Conservation (phyloP, 2,329 filamentous ascomycete genomes). For the Fusarium algeriense region DNA sequence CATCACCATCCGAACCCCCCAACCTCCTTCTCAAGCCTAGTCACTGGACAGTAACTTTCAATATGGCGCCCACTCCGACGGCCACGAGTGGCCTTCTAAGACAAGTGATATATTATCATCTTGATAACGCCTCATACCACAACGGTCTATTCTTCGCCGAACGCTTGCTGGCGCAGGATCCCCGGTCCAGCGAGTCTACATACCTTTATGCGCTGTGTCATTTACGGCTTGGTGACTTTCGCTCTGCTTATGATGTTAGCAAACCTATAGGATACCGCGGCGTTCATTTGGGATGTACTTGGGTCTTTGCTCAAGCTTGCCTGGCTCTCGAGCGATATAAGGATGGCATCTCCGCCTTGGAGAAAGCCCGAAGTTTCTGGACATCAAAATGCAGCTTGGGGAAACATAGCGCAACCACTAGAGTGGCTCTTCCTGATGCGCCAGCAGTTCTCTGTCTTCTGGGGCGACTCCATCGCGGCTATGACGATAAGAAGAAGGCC, state of each 20-base stretch:
- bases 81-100: constrained; percentile 66
- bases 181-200: constrained; percentile 80
- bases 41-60: constrained; percentile 45
- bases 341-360: constrained; percentile 85
- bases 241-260: constrained; percentile 86
- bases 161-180: constrained; percentile 85
- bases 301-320: constrained; percentile 91
- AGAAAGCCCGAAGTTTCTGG: constrained; percentile 85
- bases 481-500: constrained; percentile 86
- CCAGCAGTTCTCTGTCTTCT: constrained; percentile 85
- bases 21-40: constrained; percentile 17
- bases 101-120: constrained; percentile 74
- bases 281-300: constrained; percentile 86
- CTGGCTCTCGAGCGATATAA: constrained; percentile 81
- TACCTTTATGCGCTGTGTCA: constrained; percentile 90
- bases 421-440: constrained; percentile 83
- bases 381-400: constrained; percentile 80
- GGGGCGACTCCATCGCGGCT: constrained; percentile 86
- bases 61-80: constrained; percentile 66
- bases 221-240: constrained; percentile 82
- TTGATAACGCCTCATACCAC: constrained; percentile 90
- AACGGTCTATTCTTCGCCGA: constrained; percentile 96
- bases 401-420: constrained; percentile 81
- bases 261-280: constrained; percentile 78
- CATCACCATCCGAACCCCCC: constrained; percentile 23